These are phyloP conservation scores for Rhizopogon roseolus DNA, from an alignment of 768 basidiomycete species.

Conservation along the genomic window DNA sequence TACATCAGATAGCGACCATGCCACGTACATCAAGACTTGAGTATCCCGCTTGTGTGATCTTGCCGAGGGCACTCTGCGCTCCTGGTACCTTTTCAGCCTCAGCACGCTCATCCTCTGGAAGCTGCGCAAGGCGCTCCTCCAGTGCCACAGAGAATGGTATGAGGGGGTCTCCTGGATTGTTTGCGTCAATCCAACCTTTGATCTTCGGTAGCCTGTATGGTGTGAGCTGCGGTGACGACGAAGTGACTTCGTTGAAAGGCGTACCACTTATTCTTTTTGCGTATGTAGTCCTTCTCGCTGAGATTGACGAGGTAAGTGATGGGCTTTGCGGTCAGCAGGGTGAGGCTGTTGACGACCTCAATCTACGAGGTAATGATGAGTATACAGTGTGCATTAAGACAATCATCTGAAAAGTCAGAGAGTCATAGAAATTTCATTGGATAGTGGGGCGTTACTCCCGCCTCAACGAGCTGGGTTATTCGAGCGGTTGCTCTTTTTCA, in stretches of 20 bases:
- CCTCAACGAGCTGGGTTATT: constrained; percentile 88
- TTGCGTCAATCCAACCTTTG: constrained; percentile 95
- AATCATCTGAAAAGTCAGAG: not conserved
- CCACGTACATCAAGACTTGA: constrained; percentile 69
- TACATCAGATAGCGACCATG: not conserved
- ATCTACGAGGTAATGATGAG: constrained; percentile 46
- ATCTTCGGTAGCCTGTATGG: constrained; percentile 81
- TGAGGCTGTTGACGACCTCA: constrained; percentile 84
- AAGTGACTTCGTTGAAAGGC: not conserved
- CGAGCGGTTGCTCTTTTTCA: constrained; percentile 73
- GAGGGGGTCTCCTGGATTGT: constrained; percentile 93
- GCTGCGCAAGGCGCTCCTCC: constrained; percentile 77
- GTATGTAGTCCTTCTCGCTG: constrained; percentile 87
- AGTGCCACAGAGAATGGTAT: constrained; percentile 97
- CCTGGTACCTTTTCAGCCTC: constrained; percentile 77
- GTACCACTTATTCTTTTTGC: constrained; percentile 99
- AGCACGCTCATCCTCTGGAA: constrained; percentile 63
- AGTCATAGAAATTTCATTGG: constrained; percentile 4
- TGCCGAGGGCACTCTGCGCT: constrained; percentile 72
- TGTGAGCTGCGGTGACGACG: not conserved
- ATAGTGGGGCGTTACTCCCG: constrained; percentile 74
- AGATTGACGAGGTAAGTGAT: constrained; percentile 98
- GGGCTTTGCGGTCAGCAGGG: constrained; percentile 92
- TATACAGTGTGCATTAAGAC: not conserved
- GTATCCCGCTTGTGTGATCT: constrained; percentile 96